Conservation (phyloP, 208 protist genomes). For the Crithidia expoeki region DNA sequence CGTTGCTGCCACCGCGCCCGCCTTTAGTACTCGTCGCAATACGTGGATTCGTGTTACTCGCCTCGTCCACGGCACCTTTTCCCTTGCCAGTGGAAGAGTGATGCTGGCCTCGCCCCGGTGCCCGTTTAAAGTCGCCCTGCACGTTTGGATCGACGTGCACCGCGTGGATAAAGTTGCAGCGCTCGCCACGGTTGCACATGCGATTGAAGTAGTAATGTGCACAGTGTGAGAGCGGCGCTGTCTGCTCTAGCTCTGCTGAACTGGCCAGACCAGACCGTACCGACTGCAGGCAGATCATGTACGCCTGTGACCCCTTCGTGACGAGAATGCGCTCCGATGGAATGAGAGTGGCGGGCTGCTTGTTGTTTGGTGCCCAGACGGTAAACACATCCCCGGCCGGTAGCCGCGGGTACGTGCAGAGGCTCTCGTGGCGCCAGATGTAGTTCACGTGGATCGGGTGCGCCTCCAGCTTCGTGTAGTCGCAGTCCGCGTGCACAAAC, state of each 20-base stretch:
- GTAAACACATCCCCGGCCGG: conserved; percentile 28
- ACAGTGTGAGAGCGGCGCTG: conserved; percentile 21
- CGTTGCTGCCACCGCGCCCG: neutral
- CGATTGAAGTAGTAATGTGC: conserved; percentile 45
- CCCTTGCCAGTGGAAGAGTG: neutral
- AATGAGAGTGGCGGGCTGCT: conserved; percentile 34
- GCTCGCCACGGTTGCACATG: conserved; percentile 77
- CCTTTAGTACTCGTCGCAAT: neutral
- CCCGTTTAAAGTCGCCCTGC: conserved; percentile 65
- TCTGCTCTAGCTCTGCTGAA: conserved; percentile 4
- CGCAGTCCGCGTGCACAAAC: conserved; percentile 81
- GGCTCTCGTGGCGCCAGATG: conserved; percentile 62
- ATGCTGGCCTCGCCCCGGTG: conserved; percentile 23
- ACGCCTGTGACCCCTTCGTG: conserved; percentile 21
- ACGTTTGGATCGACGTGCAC: conserved; percentile 76
- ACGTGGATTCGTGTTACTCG: too few species aligned
- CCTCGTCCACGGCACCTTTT: neutral
- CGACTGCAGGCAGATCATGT: conserved; percentile 19
- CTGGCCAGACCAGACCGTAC: conserved; percentile 12
- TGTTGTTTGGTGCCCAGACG: conserved; percentile 26
- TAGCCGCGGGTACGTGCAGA: conserved; percentile 77
- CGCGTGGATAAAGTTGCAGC: conserved; percentile 81
- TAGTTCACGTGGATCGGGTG: conserved; percentile 87
- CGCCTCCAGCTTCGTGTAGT: conserved; percentile 46
- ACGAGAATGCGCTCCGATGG: conserved; percentile 45